These are phyloP conservation scores for Leishmania tarentolae DNA, from an alignment of 208 protist genomes.

Conservation along the genomic window DNA sequence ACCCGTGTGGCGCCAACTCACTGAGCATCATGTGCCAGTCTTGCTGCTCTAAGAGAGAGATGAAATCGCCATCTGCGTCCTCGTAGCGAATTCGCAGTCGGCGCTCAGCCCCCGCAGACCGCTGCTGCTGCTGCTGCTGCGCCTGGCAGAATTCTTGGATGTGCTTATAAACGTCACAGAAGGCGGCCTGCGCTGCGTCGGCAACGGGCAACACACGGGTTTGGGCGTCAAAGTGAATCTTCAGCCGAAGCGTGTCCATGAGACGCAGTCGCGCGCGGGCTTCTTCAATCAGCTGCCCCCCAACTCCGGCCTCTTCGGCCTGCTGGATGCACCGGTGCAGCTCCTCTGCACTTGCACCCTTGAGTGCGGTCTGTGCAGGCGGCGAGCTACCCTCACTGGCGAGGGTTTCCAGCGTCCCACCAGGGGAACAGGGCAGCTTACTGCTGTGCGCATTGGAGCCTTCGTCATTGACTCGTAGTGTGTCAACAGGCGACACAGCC, in stretches of 20 bases:
- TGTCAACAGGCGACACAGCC: background rate
- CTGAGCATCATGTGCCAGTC: constrained; percentile 73
- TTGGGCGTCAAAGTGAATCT: constrained; percentile 80
- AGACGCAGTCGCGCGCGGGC: constrained; percentile 42
- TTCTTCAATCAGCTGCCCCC: constrained; percentile 43
- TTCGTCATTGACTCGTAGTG: constrained; percentile 21
- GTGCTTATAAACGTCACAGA: constrained; percentile 59
- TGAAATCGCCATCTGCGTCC: constrained; percentile 82
- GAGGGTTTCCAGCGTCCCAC: background rate
- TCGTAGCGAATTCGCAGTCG: constrained; percentile 80
- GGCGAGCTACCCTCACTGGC: background rate
- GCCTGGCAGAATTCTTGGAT: constrained; percentile 52
- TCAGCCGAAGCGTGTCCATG: constrained; percentile 50
- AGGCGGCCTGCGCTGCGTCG: constrained; percentile 42
- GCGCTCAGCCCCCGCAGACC: constrained; percentile 21
- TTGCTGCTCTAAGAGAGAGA: constrained; percentile 68
- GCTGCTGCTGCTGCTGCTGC: constrained; percentile 2
- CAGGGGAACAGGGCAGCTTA: background rate
- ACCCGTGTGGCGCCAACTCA: constrained; percentile 39
- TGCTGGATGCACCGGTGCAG: constrained; percentile 38
- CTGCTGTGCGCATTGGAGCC: background rate
- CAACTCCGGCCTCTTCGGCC: constrained; percentile 53
- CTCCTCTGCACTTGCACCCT: constrained; percentile 19
- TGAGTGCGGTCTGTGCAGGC: background rate
- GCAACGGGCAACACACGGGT: constrained; percentile 57